A percentile compares a stretch with the other conserved stretches of the same genome.
Evolutionary conservation across 129 eudicot genomes (phyloP).

Genomic region (Saussurea involucrata): DNA sequence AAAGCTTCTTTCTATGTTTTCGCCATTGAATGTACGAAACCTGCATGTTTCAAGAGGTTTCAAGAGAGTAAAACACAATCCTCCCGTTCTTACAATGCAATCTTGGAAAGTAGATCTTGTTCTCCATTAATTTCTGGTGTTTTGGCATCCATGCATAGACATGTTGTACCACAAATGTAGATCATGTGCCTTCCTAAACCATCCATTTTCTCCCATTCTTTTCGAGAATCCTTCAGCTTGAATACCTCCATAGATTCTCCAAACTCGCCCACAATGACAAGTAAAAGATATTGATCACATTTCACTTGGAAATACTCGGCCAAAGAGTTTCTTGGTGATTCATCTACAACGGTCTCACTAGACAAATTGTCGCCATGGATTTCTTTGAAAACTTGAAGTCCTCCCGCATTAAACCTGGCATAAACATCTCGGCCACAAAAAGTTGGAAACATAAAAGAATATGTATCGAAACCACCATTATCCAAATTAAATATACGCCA

Average conservation of each 20-base stretch:
- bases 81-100: background rate
- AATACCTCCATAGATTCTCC: slow-evolving; percentile 8
- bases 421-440: background rate
- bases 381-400: background rate
- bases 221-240: background rate
- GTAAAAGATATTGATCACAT: background rate
- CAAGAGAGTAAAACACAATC: slow-evolving; percentile 17
- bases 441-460: background rate
- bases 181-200: slow-evolving; percentile 8
- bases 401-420: background rate
- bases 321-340: background rate
- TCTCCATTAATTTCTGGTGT: slow-evolving; percentile 5
- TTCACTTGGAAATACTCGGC: background rate
- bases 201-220: slow-evolving; percentile 1
- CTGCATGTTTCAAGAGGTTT: slow-evolving; percentile 20
- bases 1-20: background rate
- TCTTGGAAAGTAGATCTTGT: slow-evolving; percentile 20
- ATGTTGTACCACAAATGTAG: background rate
- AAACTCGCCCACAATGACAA: background rate
- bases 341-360: background rate
- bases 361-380: background rate
- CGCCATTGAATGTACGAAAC: slow-evolving; percentile 2
- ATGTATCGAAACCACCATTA: background rate
- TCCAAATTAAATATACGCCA: background rate
- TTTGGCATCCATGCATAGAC: background rate